phyloP scores from a whole-genome alignment of 2,329 filamentous ascomycete species.

The Thielaviopsis populi region DNA sequence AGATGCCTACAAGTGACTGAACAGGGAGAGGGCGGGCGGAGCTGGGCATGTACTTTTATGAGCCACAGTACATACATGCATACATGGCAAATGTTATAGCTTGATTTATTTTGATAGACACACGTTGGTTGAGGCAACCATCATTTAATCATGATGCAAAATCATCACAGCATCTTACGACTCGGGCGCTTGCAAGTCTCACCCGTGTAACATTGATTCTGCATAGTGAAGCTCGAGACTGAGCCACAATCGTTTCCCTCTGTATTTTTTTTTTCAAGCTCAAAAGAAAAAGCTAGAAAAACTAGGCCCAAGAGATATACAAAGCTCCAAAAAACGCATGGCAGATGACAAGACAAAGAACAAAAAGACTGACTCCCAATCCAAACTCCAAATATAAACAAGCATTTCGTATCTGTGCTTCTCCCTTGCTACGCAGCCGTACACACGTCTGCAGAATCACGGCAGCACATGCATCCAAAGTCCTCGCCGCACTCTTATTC shows the following conservation, averaged over 20 bases:
- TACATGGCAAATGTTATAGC: background rate
- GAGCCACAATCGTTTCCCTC: background rate
- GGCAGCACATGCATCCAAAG: background rate
- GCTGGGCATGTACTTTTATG: background rate
- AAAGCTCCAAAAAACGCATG: background rate
- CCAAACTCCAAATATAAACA: constrained; percentile 10
- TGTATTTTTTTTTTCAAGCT: background rate
- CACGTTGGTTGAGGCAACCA: background rate
- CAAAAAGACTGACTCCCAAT: background rate
- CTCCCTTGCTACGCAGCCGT: background rate
- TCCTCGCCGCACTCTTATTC: background rate
- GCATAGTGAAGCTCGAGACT: background rate
- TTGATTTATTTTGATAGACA: background rate
- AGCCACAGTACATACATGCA: background rate
- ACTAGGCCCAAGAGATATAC: background rate
- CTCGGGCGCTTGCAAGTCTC: no score
- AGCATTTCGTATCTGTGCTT: background rate
- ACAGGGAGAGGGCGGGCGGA: constrained; percentile 12
- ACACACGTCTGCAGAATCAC: background rate
- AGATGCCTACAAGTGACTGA: background rate
- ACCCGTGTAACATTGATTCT: no score
- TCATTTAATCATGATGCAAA: background rate
- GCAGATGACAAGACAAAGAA: background rate
- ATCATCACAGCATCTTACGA: background rate
- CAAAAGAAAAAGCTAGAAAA: background rate